Evolutionary conservation across 179 eudicot species (phyloP).

Genomic region (Silene vulgaris): DNA sequence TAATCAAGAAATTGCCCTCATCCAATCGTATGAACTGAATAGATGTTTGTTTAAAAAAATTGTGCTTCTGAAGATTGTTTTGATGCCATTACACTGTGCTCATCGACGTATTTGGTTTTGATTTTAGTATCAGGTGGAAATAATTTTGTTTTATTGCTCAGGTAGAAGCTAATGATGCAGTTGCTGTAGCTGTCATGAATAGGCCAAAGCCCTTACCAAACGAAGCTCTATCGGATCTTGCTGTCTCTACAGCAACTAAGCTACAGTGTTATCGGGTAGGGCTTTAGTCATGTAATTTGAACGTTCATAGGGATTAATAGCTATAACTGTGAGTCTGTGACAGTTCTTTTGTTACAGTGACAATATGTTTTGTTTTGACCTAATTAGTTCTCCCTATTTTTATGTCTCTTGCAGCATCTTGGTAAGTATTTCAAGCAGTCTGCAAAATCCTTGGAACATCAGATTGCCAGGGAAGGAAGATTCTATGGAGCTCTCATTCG

Average conservation of each 20-base stretch:
- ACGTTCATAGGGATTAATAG: background rate
- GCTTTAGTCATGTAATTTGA: background rate
- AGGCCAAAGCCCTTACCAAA: conserved; percentile 81
- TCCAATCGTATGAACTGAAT: background rate
- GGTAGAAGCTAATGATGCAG: conserved; percentile 95
- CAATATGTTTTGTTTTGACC: background rate
- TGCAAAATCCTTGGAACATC: conserved; percentile 84
- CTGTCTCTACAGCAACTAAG: conserved; percentile 84
- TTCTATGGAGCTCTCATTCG: conserved; percentile 96
- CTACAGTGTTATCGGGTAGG: conserved; percentile 82
- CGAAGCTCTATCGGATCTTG: conserved; percentile 79
- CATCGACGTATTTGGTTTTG: background rate
- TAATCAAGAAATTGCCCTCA: background rate
- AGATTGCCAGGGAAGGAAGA: conserved; percentile 87
- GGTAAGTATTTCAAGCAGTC: conserved; percentile 95
- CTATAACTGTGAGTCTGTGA: background rate
- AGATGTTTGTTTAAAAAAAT: background rate
- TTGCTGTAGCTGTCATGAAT: conserved; percentile 84
- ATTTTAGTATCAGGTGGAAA: conserved; percentile 11
- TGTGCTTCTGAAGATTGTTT: background rate
- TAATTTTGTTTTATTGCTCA: conserved; percentile 22
- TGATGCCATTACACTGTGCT: background rate
- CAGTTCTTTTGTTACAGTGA: background rate
- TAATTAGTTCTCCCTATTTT: conserved; percentile 6
- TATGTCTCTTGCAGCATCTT: conserved; percentile 55